Conservation (phyloP, 2,329 filamentous ascomycete species). For the Aspergillus japonicus region DNA sequence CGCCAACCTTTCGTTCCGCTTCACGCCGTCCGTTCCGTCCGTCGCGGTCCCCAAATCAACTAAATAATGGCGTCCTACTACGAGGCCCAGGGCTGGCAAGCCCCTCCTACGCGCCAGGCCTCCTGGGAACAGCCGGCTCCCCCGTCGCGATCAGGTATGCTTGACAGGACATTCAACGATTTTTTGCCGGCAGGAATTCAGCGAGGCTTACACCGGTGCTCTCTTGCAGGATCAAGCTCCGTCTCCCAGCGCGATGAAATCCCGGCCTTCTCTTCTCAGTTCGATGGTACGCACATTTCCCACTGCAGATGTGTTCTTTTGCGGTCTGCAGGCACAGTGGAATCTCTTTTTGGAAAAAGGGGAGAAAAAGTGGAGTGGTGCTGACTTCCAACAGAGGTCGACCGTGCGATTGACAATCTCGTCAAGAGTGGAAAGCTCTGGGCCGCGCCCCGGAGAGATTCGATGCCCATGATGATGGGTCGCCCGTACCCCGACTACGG, state of each 20-base stretch:
- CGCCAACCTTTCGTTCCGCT: conserved; percentile 24
- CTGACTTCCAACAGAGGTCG: conserved; percentile 69
- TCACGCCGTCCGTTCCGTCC: conserved; percentile 16
- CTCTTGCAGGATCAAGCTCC: conserved; percentile 65
- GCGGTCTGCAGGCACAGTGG: not conserved
- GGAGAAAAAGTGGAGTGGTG: conserved; percentile 3
- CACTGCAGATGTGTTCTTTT: not conserved
- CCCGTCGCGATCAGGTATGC: conserved; percentile 69
- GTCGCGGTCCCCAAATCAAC: conserved; percentile 13
- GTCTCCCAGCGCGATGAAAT: conserved; percentile 72
- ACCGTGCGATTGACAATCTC: conserved; percentile 91
- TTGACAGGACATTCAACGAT: conserved; percentile 3
- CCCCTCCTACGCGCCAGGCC: conserved; percentile 58
- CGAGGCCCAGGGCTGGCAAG: conserved; percentile 65
- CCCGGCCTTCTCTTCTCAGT: conserved; percentile 78
- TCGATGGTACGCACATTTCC: conserved; percentile 68
- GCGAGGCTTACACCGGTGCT: conserved; percentile 10
- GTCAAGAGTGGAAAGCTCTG: conserved; percentile 96
- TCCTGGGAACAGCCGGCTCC: conserved; percentile 73
- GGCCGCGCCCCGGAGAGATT: conserved; percentile 73
- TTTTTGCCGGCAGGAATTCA: conserved; percentile 21
- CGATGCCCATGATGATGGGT: conserved; percentile 63
- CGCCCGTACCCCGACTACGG: conserved; percentile 60
- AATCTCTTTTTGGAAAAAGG: not conserved
- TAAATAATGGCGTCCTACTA: conserved; percentile 63